phyloP scores from a whole-genome alignment of 2,329 filamentous ascomycete species.

The Davidsoniella neocaledoniae region DNA sequence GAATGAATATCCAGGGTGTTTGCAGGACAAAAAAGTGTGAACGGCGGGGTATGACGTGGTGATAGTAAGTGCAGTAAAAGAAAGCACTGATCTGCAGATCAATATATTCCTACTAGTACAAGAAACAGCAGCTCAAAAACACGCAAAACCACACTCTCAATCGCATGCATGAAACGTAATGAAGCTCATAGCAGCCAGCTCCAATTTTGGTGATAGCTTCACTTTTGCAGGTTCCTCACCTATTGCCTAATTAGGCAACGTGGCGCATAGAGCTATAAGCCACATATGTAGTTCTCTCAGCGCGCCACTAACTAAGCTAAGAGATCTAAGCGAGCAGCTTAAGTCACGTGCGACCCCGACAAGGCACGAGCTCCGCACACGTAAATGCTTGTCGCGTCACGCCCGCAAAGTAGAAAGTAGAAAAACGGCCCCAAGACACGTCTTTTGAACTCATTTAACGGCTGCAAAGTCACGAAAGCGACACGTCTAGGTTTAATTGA shows the following conservation, averaged over 20 bases:
- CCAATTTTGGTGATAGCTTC: not conserved
- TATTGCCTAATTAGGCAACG: not conserved
- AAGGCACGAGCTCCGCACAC: not conserved
- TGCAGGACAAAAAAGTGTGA: not conserved
- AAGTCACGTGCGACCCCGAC: not conserved
- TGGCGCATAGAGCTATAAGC: not conserved
- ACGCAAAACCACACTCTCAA: too few relatives aligned
- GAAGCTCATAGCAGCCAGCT: too few relatives aligned
- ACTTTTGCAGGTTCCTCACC: not conserved
- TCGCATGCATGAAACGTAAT: too few relatives aligned
- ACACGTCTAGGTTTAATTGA: constrained; percentile 23
- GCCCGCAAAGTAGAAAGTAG: not conserved
- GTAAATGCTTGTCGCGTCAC: constrained; percentile 9
- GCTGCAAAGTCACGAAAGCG: constrained; percentile 24
- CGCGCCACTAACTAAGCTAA: not conserved
- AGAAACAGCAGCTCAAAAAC: too few relatives aligned
- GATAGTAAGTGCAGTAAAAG: too few relatives aligned
- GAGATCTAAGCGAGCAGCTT: too few relatives aligned
- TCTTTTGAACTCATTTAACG: not conserved
- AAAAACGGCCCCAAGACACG: not conserved
- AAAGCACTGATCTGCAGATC: too few relatives aligned
- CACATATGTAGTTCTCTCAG: not conserved
- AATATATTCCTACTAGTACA: too few relatives aligned
- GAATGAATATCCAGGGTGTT: too few relatives aligned
- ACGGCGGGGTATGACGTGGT: too few relatives aligned